Base-by-base conservation (phyloP, 2,329 filamentous ascomycete species). In the Colletotrichum sojae region DNA sequence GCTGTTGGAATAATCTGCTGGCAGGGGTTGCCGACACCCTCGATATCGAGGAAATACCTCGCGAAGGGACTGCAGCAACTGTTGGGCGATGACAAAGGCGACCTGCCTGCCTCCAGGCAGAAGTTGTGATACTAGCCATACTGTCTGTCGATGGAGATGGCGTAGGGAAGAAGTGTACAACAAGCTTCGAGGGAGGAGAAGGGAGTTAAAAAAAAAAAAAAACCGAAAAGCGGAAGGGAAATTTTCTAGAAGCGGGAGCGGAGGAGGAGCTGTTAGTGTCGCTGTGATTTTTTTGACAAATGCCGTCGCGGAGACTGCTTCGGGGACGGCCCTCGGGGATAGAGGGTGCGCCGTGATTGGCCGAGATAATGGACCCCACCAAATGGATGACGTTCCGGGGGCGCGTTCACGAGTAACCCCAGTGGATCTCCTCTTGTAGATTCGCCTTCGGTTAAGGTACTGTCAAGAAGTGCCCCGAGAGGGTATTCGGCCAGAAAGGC, bases 91-190 rank as follows among this genome's bases (percentile, higher is more conserved):
- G 78, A 75, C 83, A 82, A 62, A 89, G 83, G 77, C 87, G 86
- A 72, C 93, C 90, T 74, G 91, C 92, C 86, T 94, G 92, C 84
- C 93, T 91, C 82, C 94, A 84, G 75, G 90, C 88, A 77, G 87
- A 86, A 70, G 92, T 90, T 81, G 91, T 87, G 78, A 90, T 81
- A 78, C 84, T 89, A 74, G 89, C 86, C 91, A 93, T 92, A 75
- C 69, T 79, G 72, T 40, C 61, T 15, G 59, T 65, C 62, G 71
- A 62, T 66, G 57, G 49, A 22, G 64, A 72, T 70, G 71, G 65
- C 68, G 62, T 67, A 63, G 69, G 66, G 69, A 70, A 67, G 52
- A 48, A 25, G 8, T 15, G 58, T 57, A 67, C 72, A 63, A 52
- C 64, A 70, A 71, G 53, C 56, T 71, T 66, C 71, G 65, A 59